Evolutionary conservation across 257 asterid species (phyloP).

Genomic region (Hygrophila difformis): DNA sequence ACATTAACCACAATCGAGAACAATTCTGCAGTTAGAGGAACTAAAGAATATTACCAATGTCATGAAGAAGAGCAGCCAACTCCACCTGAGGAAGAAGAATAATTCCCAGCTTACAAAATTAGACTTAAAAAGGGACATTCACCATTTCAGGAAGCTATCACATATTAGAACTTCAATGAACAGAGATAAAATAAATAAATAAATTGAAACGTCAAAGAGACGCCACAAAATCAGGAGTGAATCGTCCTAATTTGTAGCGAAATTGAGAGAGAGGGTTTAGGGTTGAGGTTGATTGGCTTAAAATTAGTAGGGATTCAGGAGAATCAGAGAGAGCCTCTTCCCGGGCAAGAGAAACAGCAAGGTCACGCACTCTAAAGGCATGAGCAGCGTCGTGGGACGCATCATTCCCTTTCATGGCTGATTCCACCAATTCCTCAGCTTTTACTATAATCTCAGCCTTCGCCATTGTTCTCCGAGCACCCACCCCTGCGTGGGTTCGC

Average conservation of each 20-base stretch:
- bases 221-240: background rate
- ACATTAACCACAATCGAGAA: too few relatives aligned
- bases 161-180: too few relatives aligned
- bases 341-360: conserved; percentile 77
- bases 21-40: background rate
- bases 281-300: conserved; percentile 21
- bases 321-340: conserved; percentile 59
- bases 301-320: conserved; percentile 48
- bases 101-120: conserved; percentile 11
- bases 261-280: background rate
- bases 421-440: conserved; percentile 68
- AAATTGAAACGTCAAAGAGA: too few relatives aligned
- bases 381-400: conserved; percentile 95
- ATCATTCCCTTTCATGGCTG: conserved; percentile 78
- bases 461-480: conserved; percentile 20
- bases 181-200: too few relatives aligned
- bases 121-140: too few relatives aligned
- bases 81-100: conserved; percentile 56
- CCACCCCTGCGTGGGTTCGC: background rate
- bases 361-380: conserved; percentile 85
- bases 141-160: background rate
- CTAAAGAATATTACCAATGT: conserved; percentile 47
- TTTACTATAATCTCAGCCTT: conserved; percentile 36
- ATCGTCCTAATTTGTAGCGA: background rate
- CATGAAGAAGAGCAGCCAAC: conserved; percentile 95